A percentile compares a stretch with the other conserved stretches of the same genome.
Evolutionary conservation across 345 rosid species (phyloP).

Genomic region (Carallia brachiata): DNA sequence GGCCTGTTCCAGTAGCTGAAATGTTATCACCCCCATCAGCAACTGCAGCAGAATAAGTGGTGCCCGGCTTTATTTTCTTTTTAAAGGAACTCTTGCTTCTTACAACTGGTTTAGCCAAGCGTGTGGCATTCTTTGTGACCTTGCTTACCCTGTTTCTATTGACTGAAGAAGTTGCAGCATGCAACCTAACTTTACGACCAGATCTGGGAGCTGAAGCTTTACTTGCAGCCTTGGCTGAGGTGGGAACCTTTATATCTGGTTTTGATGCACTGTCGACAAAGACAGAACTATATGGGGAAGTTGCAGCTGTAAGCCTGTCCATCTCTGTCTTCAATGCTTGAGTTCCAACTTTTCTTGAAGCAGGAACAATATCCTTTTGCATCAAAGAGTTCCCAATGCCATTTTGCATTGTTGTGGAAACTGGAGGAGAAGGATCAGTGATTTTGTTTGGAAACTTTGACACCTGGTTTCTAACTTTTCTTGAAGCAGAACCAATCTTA

Average conservation of each 20-base stretch:
- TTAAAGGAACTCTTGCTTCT: conserved; percentile 50
- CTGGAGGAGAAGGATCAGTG: conserved; percentile 22
- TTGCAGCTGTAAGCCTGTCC: conserved; percentile 29
- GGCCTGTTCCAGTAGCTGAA: conserved; percentile 36
- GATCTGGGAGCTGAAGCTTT: conserved; percentile 35
- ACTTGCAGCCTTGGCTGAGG: conserved; percentile 34
- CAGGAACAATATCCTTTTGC: conserved; percentile 27
- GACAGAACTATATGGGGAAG: conserved; percentile 32
- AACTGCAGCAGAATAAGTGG: conserved; percentile 25
- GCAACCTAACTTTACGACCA: conserved; percentile 43
- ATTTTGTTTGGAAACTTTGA: conserved; percentile 17
- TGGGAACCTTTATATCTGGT: conserved; percentile 24
- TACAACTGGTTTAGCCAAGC: conserved; percentile 50
- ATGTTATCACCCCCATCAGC: conserved; percentile 32
- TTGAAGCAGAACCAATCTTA: conserved; percentile 30
- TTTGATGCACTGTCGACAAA: conserved; percentile 28
- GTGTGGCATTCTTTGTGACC: conserved; percentile 45
- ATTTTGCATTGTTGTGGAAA: conserved; percentile 19
- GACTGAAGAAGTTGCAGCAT: conserved; percentile 28
- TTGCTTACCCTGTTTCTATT: conserved; percentile 43
- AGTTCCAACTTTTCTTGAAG: conserved; percentile 33
- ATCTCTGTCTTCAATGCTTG: conserved; percentile 33
- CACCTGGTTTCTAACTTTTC: conserved; percentile 33
- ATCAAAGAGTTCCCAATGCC: conserved; percentile 16
- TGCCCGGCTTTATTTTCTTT: conserved; percentile 51